Evolutionary conservation across 352 stramenopile species (phyloP).

Genomic region (Phytophthora tentaculata): DNA sequence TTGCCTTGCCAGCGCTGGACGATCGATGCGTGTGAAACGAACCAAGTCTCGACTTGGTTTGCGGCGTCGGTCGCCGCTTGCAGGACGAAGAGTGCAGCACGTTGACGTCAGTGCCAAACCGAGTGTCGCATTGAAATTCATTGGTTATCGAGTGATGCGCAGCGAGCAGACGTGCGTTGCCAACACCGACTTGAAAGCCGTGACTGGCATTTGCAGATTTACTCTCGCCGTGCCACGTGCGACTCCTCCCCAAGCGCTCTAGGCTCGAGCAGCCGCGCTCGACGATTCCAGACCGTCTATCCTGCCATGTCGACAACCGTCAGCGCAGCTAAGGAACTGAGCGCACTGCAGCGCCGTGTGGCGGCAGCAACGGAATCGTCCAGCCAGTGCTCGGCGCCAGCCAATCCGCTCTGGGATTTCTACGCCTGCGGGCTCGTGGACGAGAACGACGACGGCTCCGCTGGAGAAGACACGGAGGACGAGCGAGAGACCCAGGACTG

Average conservation of each 20-base stretch:
- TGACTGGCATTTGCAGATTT: conserved; percentile 32
- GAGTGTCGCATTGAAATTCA: conserved; percentile 13
- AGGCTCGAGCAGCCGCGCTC: conserved; percentile 34
- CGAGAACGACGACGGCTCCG: conserved; percentile 46
- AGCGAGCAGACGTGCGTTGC: conserved; percentile 24
- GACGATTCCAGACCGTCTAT: conserved; percentile 16
- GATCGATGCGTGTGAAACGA: conserved; percentile 10
- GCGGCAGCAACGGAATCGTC: conserved; percentile 5
- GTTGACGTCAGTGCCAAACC: conserved; percentile 11
- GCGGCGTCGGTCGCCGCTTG: conserved; percentile 2
- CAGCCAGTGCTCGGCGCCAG: conserved; percentile 11
- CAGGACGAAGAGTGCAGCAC: conserved; percentile 2
- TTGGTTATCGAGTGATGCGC: conserved; percentile 17
- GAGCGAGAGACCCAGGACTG: conserved; percentile 61
- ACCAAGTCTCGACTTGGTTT: background rate
- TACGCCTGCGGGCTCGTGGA: conserved; percentile 66
- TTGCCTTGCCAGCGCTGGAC: conserved; percentile 3
- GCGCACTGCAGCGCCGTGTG: conserved; percentile 24
- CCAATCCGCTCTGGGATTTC: conserved; percentile 58
- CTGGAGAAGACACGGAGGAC: conserved; percentile 65
- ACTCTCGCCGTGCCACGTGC: conserved; percentile 5
- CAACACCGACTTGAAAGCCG: conserved; percentile 15
- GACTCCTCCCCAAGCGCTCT: conserved; percentile 8
- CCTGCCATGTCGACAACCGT: conserved; percentile 31
- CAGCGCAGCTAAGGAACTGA: conserved; percentile 26